Evolutionary conservation across 2,329 filamentous ascomycete genomes (phyloP), one percentile per base, ranked within the genome.

Genomic region (Pseudogymnoascus sp.): DNA sequence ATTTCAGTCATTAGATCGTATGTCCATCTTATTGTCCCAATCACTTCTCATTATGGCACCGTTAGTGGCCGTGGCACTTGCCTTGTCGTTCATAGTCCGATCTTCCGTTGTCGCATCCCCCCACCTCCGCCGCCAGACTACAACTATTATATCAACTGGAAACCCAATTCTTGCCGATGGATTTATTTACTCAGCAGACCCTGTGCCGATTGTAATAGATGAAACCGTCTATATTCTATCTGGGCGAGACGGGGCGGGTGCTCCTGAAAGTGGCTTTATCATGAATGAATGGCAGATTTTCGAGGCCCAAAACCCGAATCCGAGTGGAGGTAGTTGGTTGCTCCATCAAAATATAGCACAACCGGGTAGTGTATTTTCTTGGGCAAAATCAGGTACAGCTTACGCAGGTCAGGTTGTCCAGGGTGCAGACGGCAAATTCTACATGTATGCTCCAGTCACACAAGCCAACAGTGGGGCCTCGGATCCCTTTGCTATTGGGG

Each of bases 201-300:
- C 75, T 25, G 75, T 73, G 3, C 75, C 75, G 1, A 62, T 77
- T n/a, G 72, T 76, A 5, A 69, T 75, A 59, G 71, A 73, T 58
- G 66, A 73, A 52, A 75, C 71, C 1, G 66, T 77, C 0, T 76
- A 77, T 59, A 74, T 77, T 18, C 65, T 77, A 18, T 67, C 73
- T 0, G 74, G 75, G 11, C 71, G 72, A 7, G 75, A 76, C 35
- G 70, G 71, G 14, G 75, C 74, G 0, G 68, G 67, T 0, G 63
- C 68, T 2, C 62, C 62, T 9, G 67, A 67, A 5, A 77, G 75
- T 35, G 63, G 67, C 31, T 76, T 76, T 60, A 65, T 69, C 62
- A 77, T 77, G 68, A 73, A 72, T 45, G 70, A 76, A 58, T 77
- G 75, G 75, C 68, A 75, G 41, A 65, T 76, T 14, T 72, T 74